Evolutionary conservation across 2,329 filamentous ascomycete genomes (phyloP), one percentile per base, ranked within the genome.

Genomic region (Talaromyces islandicus): DNA sequence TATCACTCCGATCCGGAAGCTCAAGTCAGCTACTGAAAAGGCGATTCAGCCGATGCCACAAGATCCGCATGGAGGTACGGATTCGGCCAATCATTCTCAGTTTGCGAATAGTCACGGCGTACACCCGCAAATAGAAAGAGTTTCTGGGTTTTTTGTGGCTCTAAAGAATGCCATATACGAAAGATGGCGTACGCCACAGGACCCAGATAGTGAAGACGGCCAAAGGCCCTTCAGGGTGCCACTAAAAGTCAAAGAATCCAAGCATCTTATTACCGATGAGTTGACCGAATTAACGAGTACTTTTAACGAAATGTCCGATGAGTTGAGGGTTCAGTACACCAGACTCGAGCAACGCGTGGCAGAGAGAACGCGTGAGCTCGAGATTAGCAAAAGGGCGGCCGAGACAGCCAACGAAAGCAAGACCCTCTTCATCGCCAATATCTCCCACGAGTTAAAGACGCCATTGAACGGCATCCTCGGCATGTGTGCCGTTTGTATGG

Each of bases 401-500:
- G 92, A 96, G 73, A 89, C 90, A n/a, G 92, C 92, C 3, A 97
- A 96, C 68, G 90, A 96, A 75, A 95, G 91, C 80, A 97, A 97
- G 77, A 96, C 92, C 0, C 77, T 96, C 4, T 97, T 97, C 75
- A 96, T 97, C 64, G 92, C 92, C n/a, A 96, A 96, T 67, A 95
- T 96, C 51, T 85, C 83, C 1, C 82, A 87, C 65, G 85, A 96
- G 73, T 81, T 97, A 27, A 95, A 96, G 73, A 96, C 92, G 0
- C 92, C 92, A 0, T 77, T 97, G 12, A 97, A 97, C 70, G 92
- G 91, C 3, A 96, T 97, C 59, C 77, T 97, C 63, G 92, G 92
- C 61, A 94, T 97, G 88, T 92, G 89, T 66, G 89, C 91, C 0
- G 89, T 96, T 0, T 94, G 91, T 73, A 94, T 96, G 91, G 89